Percentiles rank a stretch among this genome's conserved stretches.
These are phyloP conservation scores for Rhododendron henanense DNA, from an alignment of 148 eudicot species.

Conservation along the genomic window DNA sequence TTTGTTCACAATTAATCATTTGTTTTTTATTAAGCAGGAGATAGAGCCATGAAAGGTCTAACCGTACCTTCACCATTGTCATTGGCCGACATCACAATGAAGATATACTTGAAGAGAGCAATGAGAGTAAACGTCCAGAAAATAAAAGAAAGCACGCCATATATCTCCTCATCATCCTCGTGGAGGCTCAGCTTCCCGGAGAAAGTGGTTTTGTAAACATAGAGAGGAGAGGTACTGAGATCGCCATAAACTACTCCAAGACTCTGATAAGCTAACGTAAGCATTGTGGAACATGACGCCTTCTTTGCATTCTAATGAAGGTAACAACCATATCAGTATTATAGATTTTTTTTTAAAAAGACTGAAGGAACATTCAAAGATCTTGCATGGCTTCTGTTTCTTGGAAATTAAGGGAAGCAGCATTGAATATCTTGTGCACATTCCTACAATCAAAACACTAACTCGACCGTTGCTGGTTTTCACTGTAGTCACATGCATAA, in stretches of 20 bases:
- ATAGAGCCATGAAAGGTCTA: not conserved
- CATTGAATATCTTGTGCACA: not conserved
- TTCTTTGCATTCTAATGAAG: conserved; percentile 37
- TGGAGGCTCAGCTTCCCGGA: conserved; percentile 52
- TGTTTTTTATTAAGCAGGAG: not conserved
- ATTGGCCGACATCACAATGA: conserved; percentile 50
- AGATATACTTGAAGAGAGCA: conserved; percentile 25
- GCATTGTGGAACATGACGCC: conserved; percentile 37
- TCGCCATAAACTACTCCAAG: conserved; percentile 73
- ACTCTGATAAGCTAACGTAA: conserved; percentile 68
- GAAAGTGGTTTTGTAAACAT: conserved; percentile 62
- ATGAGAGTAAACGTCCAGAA: conserved; percentile 64
- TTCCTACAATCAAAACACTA: not conserved
- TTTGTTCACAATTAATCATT: not conserved
- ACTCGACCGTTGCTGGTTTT: not conserved
- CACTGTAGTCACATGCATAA: not conserved
- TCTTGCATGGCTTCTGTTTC: not conserved
- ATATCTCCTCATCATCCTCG: conserved; percentile 55
- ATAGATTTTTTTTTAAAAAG: too few species aligned
- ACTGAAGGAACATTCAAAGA: not conserved
- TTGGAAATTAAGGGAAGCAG: not conserved
- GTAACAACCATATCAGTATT: not conserved
- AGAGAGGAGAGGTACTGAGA: conserved; percentile 67
- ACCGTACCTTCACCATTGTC: conserved; percentile 64
- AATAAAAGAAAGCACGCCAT: conserved; percentile 59